These are phyloP conservation scores for Vitis hybrid DNA, from an alignment of 177 flowering plant species.

Conservation along the genomic window DNA sequence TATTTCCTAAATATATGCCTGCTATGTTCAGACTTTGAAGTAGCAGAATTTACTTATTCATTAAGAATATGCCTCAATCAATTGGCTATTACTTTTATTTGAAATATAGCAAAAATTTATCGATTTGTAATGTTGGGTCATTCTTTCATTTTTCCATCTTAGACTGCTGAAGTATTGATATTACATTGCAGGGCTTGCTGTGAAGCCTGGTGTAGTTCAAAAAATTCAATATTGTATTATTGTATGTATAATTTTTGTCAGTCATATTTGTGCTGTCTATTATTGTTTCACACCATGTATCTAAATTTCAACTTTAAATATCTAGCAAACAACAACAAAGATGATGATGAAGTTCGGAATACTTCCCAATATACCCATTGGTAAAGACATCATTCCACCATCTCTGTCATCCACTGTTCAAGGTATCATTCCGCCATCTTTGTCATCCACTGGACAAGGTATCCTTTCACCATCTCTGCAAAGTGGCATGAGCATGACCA, in stretches of 20 bases:
- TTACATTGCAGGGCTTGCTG: slow-evolving; percentile 59
- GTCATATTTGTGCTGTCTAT: neutral
- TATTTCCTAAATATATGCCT: too few relatives aligned
- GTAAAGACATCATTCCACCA: neutral
- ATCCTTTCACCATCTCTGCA: slow-evolving; percentile 47
- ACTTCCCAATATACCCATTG: slow-evolving; percentile 38
- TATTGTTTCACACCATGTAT: slow-evolving; percentile 1
- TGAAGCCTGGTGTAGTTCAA: slow-evolving; percentile 70
- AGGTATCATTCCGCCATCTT: slow-evolving; percentile 36
- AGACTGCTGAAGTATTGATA: slow-evolving; percentile 11
- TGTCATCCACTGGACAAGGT: slow-evolving; percentile 33
- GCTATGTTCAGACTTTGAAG: too few relatives aligned
- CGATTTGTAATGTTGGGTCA: neutral
- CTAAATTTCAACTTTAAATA: slow-evolving; percentile 14
- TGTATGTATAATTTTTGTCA: slow-evolving; percentile 38
- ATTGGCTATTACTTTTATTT: too few relatives aligned
- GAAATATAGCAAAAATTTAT: too few relatives aligned
- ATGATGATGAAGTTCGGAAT: slow-evolving; percentile 67
- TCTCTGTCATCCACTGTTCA: slow-evolving; percentile 26
- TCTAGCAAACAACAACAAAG: slow-evolving; percentile 55
- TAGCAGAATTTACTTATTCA: too few relatives aligned
- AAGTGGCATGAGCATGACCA: slow-evolving; percentile 35
- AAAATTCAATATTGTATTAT: slow-evolving; percentile 51
- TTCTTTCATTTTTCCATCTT: neutral
- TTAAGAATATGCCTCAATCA: too few relatives aligned